These are phyloP conservation scores for Anthracocystis walkeri DNA, from an alignment of 1,284 basidiomycete species.

Conservation along the genomic window DNA sequence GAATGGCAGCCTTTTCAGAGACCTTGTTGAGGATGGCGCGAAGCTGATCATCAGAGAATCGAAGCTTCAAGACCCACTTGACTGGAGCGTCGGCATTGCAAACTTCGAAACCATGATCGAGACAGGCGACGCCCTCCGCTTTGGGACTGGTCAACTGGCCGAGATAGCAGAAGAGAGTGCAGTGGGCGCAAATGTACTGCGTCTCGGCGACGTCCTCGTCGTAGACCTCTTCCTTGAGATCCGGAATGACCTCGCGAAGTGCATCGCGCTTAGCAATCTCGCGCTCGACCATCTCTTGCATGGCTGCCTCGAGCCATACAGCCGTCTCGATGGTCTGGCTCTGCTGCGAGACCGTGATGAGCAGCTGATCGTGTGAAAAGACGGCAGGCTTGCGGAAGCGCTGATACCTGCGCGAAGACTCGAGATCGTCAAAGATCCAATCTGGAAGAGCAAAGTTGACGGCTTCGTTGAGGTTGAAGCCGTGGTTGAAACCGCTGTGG, in stretches of 20 bases:
- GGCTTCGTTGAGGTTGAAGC: constrained; percentile 97
- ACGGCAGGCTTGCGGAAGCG: constrained; percentile 91
- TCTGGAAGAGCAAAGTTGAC: constrained; percentile 98
- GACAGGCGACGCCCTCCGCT: constrained; percentile 79
- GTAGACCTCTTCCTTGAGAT: constrained; percentile 79
- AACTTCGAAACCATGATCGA: constrained; percentile 83
- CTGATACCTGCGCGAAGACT: constrained; percentile 86
- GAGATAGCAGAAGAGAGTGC: constrained; percentile 95
- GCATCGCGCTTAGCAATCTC: constrained; percentile 79
- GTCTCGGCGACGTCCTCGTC: constrained; percentile 87
- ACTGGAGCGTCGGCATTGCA: constrained; percentile 78
- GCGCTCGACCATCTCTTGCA: constrained; percentile 88
- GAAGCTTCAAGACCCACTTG: constrained; percentile 77
- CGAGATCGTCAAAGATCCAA: constrained; percentile 88
- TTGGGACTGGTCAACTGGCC: constrained; percentile 80
- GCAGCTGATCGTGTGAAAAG: constrained; percentile 96
- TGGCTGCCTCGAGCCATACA: constrained; percentile 79
- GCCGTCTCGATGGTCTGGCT: constrained; percentile 93
- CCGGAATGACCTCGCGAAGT: constrained; percentile 72
- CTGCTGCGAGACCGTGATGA: constrained; percentile 93
- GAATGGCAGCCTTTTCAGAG: constrained; percentile 79
- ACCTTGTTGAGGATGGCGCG: constrained; percentile 53
- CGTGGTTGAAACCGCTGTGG: constrained; percentile 98
- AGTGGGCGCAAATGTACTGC: constrained; percentile 92
- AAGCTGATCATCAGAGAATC: constrained; percentile 85